Conservation (phyloP, 1,139 yeast species). For the Saccharomycopsis hybrid region DNA sequence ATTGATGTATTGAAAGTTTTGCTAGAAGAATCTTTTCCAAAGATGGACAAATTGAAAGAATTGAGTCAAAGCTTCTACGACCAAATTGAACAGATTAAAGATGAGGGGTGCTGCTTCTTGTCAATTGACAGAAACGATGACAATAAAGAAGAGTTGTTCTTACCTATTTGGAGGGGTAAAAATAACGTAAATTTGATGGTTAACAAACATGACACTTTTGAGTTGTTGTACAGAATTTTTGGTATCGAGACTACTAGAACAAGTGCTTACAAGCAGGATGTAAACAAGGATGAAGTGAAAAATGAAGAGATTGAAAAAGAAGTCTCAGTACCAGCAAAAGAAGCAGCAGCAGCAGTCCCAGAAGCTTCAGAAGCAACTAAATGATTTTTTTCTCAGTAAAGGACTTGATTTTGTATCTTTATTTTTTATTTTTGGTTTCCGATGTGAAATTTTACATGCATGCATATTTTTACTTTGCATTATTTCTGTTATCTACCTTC, state of each 20-base stretch:
- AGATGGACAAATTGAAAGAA: slow-evolving; percentile 44
- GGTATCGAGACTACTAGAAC: slow-evolving; percentile 61
- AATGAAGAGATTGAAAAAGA: not conserved
- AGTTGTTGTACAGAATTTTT: slow-evolving; percentile 76
- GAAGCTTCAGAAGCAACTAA: not conserved
- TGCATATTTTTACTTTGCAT: not conserved
- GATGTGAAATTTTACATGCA: not conserved
- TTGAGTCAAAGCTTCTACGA: slow-evolving; percentile 54
- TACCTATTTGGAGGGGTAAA: slow-evolving; percentile 91
- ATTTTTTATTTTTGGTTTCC: not conserved
- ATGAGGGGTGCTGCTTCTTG: slow-evolving; percentile 84
- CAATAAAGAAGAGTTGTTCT: slow-evolving; percentile 55
- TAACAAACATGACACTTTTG: slow-evolving; percentile 87
- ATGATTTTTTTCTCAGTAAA: not conserved
- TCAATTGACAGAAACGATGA: slow-evolving; percentile 53
- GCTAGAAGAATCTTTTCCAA: slow-evolving; percentile 79
- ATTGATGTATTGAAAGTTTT: slow-evolving; percentile 57
- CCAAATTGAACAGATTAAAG: slow-evolving; percentile 40
- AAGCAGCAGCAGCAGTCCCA: not conserved
- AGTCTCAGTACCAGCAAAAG: not conserved
- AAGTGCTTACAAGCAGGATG: slow-evolving; percentile 26
- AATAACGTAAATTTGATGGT: slow-evolving; percentile 87
- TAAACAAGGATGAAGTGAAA: not conserved
- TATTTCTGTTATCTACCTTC: not conserved
- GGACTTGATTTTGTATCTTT: not conserved